phyloP scores from a whole-genome alignment of 1,284 basidiomycete species.

The Kalmanozyma brasiliensis region DNA sequence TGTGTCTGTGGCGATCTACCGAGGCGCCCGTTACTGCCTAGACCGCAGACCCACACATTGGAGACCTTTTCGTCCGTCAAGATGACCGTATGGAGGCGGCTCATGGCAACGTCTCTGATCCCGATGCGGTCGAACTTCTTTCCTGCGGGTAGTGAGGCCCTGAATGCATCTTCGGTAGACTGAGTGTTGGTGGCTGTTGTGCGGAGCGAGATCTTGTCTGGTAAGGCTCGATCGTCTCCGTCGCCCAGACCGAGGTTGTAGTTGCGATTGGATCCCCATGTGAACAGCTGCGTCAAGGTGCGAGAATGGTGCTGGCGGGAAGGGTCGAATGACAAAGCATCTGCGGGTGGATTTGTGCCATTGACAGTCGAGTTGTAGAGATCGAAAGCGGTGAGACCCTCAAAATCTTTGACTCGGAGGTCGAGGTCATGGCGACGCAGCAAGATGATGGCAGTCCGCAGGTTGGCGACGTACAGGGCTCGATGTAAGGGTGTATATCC shows the following conservation, averaged over 20 bases:
- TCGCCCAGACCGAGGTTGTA: constrained; percentile 80
- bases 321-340: constrained; percentile 30
- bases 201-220: constrained; percentile 79
- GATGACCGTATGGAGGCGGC: constrained; percentile 60
- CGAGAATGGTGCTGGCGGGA: constrained; percentile 25
- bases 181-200: constrained; percentile 3
- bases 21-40: constrained; percentile 69
- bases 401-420: constrained; percentile 80
- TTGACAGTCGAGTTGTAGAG: constrained; percentile 77
- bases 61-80: constrained; percentile 57
- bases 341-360: constrained; percentile 56
- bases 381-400: constrained; percentile 93
- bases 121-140: constrained; percentile 56
- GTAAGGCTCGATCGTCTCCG: constrained; percentile 79
- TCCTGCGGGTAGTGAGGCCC: constrained; percentile 40
- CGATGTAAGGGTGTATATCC: constrained; percentile 91
- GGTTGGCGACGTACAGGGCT: constrained; percentile 86
- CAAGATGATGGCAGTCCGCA: constrained; percentile 80
- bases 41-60: constrained; percentile 66
- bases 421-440: constrained; percentile 82
- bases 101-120: constrained; percentile 62
- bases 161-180: constrained; percentile 16
- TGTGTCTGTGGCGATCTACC: constrained; percentile 84
- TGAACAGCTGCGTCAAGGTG: constrained; percentile 75
- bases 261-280: constrained; percentile 87